Percentiles rank a stretch among this genome's conserved stretches.
Evolutionary conservation across 306 rosid genomes (phyloP).

Genomic region (Clitoria ternatea): DNA sequence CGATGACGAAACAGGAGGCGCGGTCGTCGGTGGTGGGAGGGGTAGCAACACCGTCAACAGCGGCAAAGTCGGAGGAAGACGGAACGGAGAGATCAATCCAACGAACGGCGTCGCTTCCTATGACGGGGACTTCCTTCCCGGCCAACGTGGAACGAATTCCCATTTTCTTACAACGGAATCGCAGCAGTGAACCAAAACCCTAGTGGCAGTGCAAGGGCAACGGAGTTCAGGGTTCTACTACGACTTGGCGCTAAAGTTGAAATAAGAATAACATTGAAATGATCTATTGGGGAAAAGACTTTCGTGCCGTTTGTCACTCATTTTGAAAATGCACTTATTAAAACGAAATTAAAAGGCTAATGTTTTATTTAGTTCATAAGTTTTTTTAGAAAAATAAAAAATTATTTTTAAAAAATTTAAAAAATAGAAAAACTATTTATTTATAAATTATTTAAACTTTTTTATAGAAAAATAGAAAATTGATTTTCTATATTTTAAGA

Average conservation of each 20-base stretch:
- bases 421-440: too few species aligned
- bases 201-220: not conserved
- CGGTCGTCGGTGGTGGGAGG: constrained; percentile 48
- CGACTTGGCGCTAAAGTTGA: constrained; percentile 28
- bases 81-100: constrained; percentile 63
- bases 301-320: not conserved
- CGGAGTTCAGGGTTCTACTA: not conserved
- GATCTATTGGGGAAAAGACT: not conserved
- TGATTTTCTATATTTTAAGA: too few species aligned
- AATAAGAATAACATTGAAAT: not conserved
- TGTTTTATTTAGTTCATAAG: too few species aligned
- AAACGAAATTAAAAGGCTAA: too few species aligned
- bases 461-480: too few species aligned
- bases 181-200: constrained; percentile 31
- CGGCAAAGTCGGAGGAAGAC: constrained; percentile 31
- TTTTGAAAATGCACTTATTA: too few species aligned
- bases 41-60: constrained; percentile 19
- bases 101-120: constrained; percentile 60
- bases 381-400: too few species aligned
- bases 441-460: too few species aligned
- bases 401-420: too few species aligned
- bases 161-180: constrained; percentile 32
- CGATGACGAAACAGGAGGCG: constrained; percentile 59
- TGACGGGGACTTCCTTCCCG: constrained; percentile 73
- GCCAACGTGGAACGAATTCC: constrained; percentile 46